phyloP scores from a whole-genome alignment of 164 flowering plant species.

The Paratinospora sagittata region DNA sequence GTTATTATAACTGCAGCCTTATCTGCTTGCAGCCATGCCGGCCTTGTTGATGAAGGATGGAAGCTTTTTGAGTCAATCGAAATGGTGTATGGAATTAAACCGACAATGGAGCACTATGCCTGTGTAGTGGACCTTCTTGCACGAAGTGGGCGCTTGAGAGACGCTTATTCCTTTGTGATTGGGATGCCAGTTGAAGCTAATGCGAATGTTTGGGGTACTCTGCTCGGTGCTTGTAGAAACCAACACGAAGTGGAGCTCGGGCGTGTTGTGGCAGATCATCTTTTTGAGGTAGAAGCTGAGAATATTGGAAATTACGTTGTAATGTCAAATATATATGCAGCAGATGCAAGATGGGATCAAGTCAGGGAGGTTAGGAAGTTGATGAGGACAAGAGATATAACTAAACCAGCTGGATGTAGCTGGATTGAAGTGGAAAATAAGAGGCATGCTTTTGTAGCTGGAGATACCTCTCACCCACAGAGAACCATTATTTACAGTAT shows the following conservation, averaged over 20 bases:
- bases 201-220: conserved; percentile 68
- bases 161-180: conserved; percentile 55
- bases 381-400: conserved; percentile 54
- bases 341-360: conserved; percentile 68
- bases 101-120: conserved; percentile 77
- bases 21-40: conserved; percentile 80
- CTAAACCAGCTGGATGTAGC: conserved; percentile 79
- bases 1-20: conserved; percentile 55
- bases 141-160: conserved; percentile 52
- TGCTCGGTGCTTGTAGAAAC: conserved; percentile 68
- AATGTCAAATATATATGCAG: conserved; percentile 74
- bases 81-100: conserved; percentile 46
- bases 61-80: conserved; percentile 51
- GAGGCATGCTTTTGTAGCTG: conserved; percentile 57
- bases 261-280: conserved; percentile 44
- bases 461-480: conserved; percentile 53
- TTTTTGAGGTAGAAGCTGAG: conserved; percentile 42
- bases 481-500: conserved; percentile 33
- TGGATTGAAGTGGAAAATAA: conserved; percentile 67
- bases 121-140: conserved; percentile 79
- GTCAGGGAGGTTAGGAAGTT: conserved; percentile 62
- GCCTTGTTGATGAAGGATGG: conserved; percentile 65
- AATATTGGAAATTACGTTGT: conserved; percentile 66
- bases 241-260: conserved; percentile 63
- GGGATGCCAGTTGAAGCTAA: conserved; percentile 59